Evolutionary conservation across 1,284 basidiomycete species (phyloP).

Genomic region (Marasmius oreades): DNA sequence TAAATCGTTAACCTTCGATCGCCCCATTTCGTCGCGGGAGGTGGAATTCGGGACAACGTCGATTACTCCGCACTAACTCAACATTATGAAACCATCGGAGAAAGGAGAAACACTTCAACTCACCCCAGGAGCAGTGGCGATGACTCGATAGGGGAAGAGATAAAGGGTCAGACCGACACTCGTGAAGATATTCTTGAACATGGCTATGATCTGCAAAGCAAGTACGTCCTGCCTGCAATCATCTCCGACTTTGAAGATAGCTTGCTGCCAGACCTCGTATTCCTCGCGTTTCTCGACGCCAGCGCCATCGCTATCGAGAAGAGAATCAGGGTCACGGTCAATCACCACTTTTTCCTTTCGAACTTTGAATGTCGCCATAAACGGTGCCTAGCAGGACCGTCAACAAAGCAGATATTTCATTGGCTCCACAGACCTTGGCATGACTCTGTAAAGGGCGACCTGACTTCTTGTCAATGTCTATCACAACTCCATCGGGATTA

Average conservation of each 20-base stretch:
- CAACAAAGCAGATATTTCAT: background rate
- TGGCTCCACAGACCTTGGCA: constrained; percentile 70
- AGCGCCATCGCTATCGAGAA: constrained; percentile 61
- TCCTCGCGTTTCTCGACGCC: constrained; percentile 57
- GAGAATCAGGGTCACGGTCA: constrained; percentile 61
- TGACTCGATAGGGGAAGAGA: constrained; percentile 95
- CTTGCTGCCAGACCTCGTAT: constrained; percentile 95
- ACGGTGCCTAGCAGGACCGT: constrained; percentile 72
- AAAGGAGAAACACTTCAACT: constrained; percentile 24
- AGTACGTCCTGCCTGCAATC: constrained; percentile 98
- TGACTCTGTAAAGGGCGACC: constrained; percentile 96
- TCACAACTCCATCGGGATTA: constrained; percentile 94
- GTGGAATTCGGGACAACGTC: constrained; percentile 99
- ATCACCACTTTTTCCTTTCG: constrained; percentile 72
- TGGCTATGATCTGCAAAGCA: constrained; percentile 95
- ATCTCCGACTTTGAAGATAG: constrained; percentile 99
- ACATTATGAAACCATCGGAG: constrained; percentile 5
- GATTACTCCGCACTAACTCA: constrained; percentile 87
- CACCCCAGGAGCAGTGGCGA: constrained; percentile 94
- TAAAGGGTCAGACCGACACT: constrained; percentile 88
- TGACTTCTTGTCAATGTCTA: constrained; percentile 96
- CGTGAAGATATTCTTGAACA: constrained; percentile 99
- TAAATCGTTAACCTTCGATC: constrained; percentile 96
- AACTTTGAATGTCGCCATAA: constrained; percentile 99
- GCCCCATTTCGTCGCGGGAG: constrained; percentile 98